These are phyloP conservation scores for Erigeron philadelphicus DNA, from an alignment of 140 eudicot species.

Conservation along the genomic window DNA sequence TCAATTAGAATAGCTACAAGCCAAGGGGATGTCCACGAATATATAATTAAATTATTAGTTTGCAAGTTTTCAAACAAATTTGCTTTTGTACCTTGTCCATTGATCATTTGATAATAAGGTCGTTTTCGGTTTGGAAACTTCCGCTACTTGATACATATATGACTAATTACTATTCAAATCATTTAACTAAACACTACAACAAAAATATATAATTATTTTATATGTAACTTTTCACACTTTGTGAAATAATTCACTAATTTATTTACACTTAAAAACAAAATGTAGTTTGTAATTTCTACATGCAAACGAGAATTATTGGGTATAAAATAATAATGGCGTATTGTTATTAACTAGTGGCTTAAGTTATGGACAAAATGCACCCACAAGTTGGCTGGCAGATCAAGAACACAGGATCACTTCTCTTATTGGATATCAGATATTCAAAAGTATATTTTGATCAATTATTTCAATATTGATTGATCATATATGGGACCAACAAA, in stretches of 20 bases:
- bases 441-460: conserved; percentile 29
- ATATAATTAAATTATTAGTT: conserved; percentile 5
- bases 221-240: no score
- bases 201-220: no score
- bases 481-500: conserved; percentile 11
- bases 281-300: conserved; percentile 10
- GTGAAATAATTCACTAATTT: no score
- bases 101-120: neutral
- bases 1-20: neutral
- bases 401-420: conserved; percentile 10
- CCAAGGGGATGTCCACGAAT: conserved; percentile 5
- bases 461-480: conserved; percentile 26
- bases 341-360: conserved; percentile 29
- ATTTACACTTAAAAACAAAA: neutral
- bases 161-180: no score
- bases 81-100: conserved; percentile 8
- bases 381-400: conserved; percentile 34
- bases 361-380: conserved; percentile 29
- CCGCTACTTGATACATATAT: no score
- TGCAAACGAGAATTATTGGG: conserved; percentile 26
- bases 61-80: conserved; percentile 14
- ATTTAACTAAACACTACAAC: no score
- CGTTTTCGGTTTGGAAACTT: neutral
- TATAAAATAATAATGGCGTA: conserved; percentile 18
- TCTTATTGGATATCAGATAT: conserved; percentile 23